Evolutionary conservation across 164 flowering plant genomes (phyloP), one percentile per base, ranked within the genome.

Genomic region (Aristolochia californica): DNA sequence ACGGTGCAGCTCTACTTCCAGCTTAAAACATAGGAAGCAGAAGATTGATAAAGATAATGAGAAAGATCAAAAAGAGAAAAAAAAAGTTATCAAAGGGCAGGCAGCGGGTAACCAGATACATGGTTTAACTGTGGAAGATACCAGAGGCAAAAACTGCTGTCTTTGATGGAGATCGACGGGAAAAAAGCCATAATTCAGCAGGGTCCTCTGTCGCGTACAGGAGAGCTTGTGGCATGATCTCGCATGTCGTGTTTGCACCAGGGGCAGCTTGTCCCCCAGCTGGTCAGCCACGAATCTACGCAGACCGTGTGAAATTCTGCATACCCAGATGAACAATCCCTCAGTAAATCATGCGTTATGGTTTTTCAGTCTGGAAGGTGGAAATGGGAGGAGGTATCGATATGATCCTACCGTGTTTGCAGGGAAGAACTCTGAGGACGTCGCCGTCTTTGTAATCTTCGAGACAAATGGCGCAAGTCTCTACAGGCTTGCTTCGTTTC

Each of bases 231-330:
- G 18, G 50, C 18, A 4, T 8, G 20, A 5, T 17, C 50, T 20
- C 53, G 72, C 61, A 75, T 58, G 47, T 76, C 80, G 26, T 66
- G 74, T 70, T 80, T 83, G 75, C 88, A 83, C 10, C 77, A 74
- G 4, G 83, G 88, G 71, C 88, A 80, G 68, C 71, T 78, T 56
- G 88, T 77, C 2, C 78, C 75, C 83, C 88, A 80, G 58, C 68
- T 75, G 1, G 85, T 80, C 66, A 80, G 77, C 88, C 88, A 83
- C 45, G 80, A 74, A 53, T 77, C 81, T 62, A 83, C 78, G 61
- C 88, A 80, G 43, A 52, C 62, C 7, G 74, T 60, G 56, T 83
- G 88, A 64, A 78, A 83, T 28, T 72, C 88, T 83, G 82, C 66
- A 68, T 60, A 54, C 30, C 30, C 30, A 28, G 30, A 28, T 28